Percentiles rank a stretch among this genome's conserved stretches.
Evolutionary conservation across 139 green algal genomes (phyloP).

Genomic region (Pseudopediastrum boryanum): DNA sequence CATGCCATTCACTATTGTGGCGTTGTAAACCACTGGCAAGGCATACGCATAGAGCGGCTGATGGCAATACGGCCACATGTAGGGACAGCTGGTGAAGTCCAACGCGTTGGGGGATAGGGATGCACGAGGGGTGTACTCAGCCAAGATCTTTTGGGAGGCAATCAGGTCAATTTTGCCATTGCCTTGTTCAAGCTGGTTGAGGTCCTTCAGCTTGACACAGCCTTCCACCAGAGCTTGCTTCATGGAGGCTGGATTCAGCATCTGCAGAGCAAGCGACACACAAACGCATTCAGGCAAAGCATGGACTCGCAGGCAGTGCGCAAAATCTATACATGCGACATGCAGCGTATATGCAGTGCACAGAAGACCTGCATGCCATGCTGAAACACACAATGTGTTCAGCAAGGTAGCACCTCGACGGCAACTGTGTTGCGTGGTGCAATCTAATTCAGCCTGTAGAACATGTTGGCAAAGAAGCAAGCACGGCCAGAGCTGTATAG

Average conservation of each 20-base stretch:
- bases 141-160: conserved; percentile 60
- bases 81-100: conserved; percentile 93
- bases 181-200: conserved; percentile 87
- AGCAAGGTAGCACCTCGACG: too few relatives aligned
- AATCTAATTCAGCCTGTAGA: too few relatives aligned
- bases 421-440: too few relatives aligned
- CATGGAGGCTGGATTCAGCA: conserved; percentile 98
- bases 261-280: conserved; percentile 6
- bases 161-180: conserved; percentile 73
- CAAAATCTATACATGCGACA: too few relatives aligned
- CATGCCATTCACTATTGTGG: conserved; percentile 97
- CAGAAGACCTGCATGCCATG: too few relatives aligned
- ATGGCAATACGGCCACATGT: conserved; percentile 95
- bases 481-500: too few relatives aligned
- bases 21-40: conserved; percentile 95
- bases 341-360: too few relatives aligned
- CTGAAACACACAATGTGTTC: too few relatives aligned
- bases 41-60: conserved; percentile 81
- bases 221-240: conserved; percentile 98
- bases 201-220: conserved; percentile 66
- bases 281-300: too few relatives aligned
- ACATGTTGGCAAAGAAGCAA: too few relatives aligned
- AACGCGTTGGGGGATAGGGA: conserved; percentile 81
- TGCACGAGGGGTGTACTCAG: conserved; percentile 84
- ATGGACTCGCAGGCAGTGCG: too few relatives aligned